Percentiles rank a stretch among this genome's conserved stretches.
Conservation (phyloP, 768 basidiomycete genomes). For the Amanita fuliginea region DNA sequence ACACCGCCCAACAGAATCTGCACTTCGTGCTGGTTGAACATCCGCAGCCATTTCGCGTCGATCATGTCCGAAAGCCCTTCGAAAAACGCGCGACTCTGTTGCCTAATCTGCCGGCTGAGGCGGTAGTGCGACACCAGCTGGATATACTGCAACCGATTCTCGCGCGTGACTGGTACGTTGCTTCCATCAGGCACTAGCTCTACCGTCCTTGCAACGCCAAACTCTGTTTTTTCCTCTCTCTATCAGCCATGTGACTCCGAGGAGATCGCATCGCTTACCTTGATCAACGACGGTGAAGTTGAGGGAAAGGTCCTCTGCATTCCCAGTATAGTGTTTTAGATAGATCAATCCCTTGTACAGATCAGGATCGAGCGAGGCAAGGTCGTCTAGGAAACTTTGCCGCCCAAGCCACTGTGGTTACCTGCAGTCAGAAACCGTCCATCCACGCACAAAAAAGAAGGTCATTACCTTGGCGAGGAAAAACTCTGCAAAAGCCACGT, state of each 20-base stretch:
- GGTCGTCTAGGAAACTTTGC: constrained; percentile 88
- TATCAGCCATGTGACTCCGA: background rate
- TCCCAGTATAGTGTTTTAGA: constrained; percentile 83
- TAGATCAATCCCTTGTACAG: constrained; percentile 88
- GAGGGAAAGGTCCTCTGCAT: constrained; percentile 79
- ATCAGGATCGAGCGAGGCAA: constrained; percentile 84
- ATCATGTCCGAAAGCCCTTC: constrained; percentile 90
- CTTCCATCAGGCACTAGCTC: constrained; percentile 78
- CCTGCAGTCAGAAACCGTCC: background rate
- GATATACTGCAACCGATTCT: constrained; percentile 87
- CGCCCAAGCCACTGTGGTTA: constrained; percentile 77
- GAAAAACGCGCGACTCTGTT: constrained; percentile 81
- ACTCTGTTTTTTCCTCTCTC: constrained; percentile 36
- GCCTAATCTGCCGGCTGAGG: constrained; percentile 79
- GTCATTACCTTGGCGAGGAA: constrained; percentile 72
- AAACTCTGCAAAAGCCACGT: constrained; percentile 92
- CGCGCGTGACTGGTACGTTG: constrained; percentile 75
- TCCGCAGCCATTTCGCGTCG: constrained; percentile 85
- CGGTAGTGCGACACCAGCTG: constrained; percentile 82
- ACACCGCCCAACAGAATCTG: constrained; percentile 88
- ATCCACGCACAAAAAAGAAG: background rate
- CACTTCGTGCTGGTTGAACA: constrained; percentile 97
- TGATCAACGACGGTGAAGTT: constrained; percentile 86
- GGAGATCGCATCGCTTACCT: constrained; percentile 33
- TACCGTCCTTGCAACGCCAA: constrained; percentile 64